Evolutionary conservation across 2,329 filamentous ascomycete genomes (phyloP).

Genomic region (Ilyonectria mors-panacis): DNA sequence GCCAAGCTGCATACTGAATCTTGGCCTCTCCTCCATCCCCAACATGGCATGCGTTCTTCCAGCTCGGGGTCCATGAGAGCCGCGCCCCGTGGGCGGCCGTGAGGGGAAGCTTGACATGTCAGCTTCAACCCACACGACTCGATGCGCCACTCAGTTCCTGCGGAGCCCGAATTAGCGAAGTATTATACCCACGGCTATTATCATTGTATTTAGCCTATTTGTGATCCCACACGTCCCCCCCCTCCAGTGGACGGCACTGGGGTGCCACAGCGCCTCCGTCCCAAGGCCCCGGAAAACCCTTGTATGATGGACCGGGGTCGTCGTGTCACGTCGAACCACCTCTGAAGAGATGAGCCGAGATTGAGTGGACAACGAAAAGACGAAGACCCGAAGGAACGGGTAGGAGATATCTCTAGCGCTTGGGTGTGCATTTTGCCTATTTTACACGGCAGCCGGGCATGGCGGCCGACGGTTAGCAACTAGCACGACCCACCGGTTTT

Average conservation of each 20-base stretch:
- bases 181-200: background rate
- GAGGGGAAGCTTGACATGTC: background rate
- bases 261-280: background rate
- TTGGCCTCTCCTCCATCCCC: background rate
- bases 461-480: constrained; percentile 1
- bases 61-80: background rate
- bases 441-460: background rate
- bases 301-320: background rate
- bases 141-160: background rate
- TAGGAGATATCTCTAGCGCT: background rate
- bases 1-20: background rate
- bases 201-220: constrained; percentile 23
- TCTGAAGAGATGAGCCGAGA: background rate
- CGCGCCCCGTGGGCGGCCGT: background rate
- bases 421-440: constrained; percentile 12
- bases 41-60: background rate
- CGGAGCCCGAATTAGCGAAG: background rate
- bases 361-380: background rate
- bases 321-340: constrained; percentile 11
- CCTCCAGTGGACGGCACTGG: background rate
- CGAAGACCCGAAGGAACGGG: constrained; percentile 1
- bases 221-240: background rate
- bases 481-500: background rate
- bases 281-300: background rate
- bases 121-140: background rate